Base-by-base conservation (phyloP, 2,329 filamentous ascomycete genomes). In the Aspergillus pseudotamarii region DNA sequence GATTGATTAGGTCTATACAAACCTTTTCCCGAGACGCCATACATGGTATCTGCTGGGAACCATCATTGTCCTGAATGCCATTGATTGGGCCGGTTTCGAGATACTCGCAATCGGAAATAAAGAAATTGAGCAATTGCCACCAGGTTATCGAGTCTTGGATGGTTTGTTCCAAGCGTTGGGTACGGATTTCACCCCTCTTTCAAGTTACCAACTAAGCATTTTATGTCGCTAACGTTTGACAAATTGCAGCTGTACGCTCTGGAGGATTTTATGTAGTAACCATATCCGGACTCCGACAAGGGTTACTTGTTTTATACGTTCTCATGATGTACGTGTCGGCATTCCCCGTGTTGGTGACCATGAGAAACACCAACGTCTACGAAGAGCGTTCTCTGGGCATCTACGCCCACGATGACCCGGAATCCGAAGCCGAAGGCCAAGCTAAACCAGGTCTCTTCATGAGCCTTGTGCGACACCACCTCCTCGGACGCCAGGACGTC, bases 11-110 rank as follows among this genome's bases (percentile, higher is more conserved):
- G 73, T 75, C 0, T 78, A 77, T 57, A 77, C 76, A 5, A 75
- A 77, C 26, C 78, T 92, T 1, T 91, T 91, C 67, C 88, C 89
- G 0, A 80, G 83, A 3, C 80, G 83, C 0, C 84, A 86, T 57
- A 91, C 89, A 0, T 90, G 88, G 85, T 90, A 88, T 81, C 80
- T 91, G 0, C 75, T 90, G 11, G 84, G 84, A 55, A 87, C 89
- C 64, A 81, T 91, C 8, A 72, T 89, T 4, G 68, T 83, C 14
- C 83, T 90, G 19, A 90, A 90, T 61, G 81, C 84, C 0, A 82
- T 87, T 21, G 87, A 90, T 67, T 91, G 88, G 89, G 79, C 84
- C 0, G 83, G 84, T 0, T 91, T 91, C 66, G 87, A 90, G 72
- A 76, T 91, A 3, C 78, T 91, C 3, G 89, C 90, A 54, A 81